Evolutionary conservation across 352 stramenopile species (phyloP).

Genomic region (Globisporangium yorkense): DNA sequence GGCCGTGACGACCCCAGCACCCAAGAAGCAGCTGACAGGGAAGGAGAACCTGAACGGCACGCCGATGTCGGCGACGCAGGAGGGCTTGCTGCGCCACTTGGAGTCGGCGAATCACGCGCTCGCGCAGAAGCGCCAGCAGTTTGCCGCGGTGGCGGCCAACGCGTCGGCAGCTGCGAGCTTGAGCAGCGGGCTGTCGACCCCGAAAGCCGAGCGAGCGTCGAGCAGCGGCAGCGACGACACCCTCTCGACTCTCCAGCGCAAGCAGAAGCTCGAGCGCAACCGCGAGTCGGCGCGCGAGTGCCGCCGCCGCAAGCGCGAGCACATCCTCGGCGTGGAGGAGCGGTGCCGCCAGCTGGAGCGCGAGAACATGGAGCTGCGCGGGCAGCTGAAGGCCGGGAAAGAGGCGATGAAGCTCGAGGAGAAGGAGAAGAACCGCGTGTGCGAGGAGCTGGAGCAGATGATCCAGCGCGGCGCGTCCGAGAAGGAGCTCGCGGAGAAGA

Average conservation of each 20-base stretch:
- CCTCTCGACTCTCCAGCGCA: conserved; percentile 51
- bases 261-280: conserved; percentile 90
- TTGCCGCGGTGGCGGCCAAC: conserved; percentile 2
- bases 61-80: conserved; percentile 45
- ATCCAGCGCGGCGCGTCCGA: conserved; percentile 74
- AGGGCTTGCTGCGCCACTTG: conserved; percentile 59
- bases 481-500: conserved; percentile 90
- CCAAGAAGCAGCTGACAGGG: conserved; percentile 19
- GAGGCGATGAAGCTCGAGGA: conserved; percentile 83
- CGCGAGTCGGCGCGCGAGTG: conserved; percentile 89
- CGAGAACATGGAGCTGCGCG: conserved; percentile 91
- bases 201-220: conserved; percentile 45
- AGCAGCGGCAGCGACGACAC: conserved; percentile 53
- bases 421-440: conserved; percentile 82
- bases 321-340: conserved; percentile 77
- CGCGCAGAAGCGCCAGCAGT: conserved; percentile 48
- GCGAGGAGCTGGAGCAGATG: conserved; percentile 79
- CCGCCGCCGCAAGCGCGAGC: conserved; percentile 82
- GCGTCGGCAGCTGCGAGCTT: conserved; percentile 3
- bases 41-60: conserved; percentile 20
- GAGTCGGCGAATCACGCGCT: conserved; percentile 71
- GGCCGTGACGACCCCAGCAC: conserved; percentile 14
- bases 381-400: conserved; percentile 85
- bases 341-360: conserved; percentile 77
- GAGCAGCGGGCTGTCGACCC: conserved; percentile 15